Conservation (phyloP, 2,329 filamentous ascomycete species). For the Cercospora sp. region DNA sequence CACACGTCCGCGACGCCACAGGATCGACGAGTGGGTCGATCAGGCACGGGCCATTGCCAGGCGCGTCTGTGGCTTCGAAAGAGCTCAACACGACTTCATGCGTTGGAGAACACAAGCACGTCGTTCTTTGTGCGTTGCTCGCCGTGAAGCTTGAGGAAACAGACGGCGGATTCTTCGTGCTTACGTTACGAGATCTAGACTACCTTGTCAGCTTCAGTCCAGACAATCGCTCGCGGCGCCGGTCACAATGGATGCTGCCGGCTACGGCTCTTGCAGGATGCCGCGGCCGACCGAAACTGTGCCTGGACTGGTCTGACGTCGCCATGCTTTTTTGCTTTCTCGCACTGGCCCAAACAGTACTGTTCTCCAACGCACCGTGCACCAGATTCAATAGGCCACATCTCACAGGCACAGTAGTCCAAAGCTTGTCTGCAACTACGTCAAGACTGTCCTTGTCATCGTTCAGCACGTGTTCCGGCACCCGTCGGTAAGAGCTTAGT, state of each 20-base stretch:
- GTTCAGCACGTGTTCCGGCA: not conserved
- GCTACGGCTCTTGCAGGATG: slow-evolving; percentile 2
- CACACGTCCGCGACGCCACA: not conserved
- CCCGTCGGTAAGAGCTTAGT: not conserved
- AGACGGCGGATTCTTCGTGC: not conserved
- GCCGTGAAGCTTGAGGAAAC: not conserved
- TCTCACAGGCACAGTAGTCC: not conserved
- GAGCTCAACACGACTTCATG: not conserved
- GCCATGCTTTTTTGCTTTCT: not conserved
- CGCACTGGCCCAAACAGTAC: not conserved
- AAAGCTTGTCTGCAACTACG: not conserved
- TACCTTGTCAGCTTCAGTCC: not conserved
- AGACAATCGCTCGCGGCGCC: not conserved
- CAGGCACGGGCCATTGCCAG: not conserved
- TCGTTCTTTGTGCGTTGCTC: not conserved
- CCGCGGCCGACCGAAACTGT: not conserved
- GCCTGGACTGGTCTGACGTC: not conserved
- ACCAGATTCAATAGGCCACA: not conserved
- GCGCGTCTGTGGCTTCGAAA: not conserved
- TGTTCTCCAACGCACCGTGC: not conserved
- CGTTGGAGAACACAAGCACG: not conserved
- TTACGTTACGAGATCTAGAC: not conserved
- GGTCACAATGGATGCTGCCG: not conserved
- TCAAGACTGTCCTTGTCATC: not conserved
- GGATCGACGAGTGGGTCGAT: not conserved